Evolutionary conservation across 192 early-diverging fungal species (phyloP).

Genomic region (Funneliformis mosseae): DNA sequence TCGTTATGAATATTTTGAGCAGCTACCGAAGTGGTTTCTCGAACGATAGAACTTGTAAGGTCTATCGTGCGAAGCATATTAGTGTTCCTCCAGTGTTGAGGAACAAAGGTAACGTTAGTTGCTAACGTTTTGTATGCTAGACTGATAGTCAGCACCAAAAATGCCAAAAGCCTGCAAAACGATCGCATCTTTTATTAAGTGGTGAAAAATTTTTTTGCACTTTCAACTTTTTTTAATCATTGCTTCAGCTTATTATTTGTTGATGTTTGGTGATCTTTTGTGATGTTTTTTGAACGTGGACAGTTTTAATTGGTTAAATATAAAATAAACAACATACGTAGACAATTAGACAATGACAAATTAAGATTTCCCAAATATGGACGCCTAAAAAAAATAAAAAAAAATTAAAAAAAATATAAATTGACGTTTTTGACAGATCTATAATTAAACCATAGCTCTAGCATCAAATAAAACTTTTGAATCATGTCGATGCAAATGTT

Average conservation of each 20-base stretch:
- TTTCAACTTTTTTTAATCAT: not conserved
- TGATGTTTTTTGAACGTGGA: too few species aligned
- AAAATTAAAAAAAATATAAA: too few species aligned
- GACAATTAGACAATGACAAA: too few species aligned
- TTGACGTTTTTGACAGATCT: too few species aligned
- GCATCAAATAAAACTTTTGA: not conserved
- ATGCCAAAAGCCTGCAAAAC: not conserved
- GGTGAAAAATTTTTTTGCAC: not conserved
- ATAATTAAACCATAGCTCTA: not conserved
- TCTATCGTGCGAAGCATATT: slow-evolving; percentile 69
- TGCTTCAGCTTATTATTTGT: not conserved
- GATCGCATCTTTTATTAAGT: not conserved
- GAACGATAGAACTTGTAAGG: slow-evolving; percentile 52
- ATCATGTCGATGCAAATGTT: not conserved
- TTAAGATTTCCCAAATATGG: too few species aligned
- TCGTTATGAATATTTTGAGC: slow-evolving; percentile 48
- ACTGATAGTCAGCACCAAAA: not conserved
- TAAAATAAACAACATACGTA: too few species aligned
- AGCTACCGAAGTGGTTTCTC: slow-evolving; percentile 49
- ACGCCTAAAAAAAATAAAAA: too few species aligned
- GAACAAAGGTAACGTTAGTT: slow-evolving; percentile 31
- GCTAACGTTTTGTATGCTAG: not conserved
- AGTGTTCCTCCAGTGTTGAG: slow-evolving; percentile 51
- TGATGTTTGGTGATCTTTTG: too few species aligned
- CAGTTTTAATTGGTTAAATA: too few species aligned